Conservation (phyloP, 768 basidiomycete genomes). For the Cystofilobasidium bisporidii region DNA sequence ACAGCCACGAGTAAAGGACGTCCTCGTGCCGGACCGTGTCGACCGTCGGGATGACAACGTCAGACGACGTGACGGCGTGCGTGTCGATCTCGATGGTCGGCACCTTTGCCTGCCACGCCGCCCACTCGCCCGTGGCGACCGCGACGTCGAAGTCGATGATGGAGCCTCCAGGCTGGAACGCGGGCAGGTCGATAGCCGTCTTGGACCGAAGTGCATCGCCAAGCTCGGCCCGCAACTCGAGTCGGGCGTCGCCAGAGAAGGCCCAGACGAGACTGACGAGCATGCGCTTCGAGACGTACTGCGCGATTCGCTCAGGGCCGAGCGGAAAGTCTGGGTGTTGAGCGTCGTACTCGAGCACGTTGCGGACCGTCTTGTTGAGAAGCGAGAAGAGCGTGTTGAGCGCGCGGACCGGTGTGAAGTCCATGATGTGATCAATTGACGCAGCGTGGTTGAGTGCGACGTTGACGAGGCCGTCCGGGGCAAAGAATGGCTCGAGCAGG, state of each 20-base stretch:
- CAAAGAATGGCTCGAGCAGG: constrained; percentile 74
- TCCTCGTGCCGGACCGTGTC: constrained; percentile 98
- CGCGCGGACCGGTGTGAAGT: constrained; percentile 83
- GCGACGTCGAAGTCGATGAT: constrained; percentile 94
- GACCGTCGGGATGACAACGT: constrained; percentile 95
- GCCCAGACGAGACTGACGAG: constrained; percentile 94
- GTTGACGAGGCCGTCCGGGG: constrained; percentile 67
- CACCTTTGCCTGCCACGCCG: constrained; percentile 80
- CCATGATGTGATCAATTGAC: constrained; percentile 96
- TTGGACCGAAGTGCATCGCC: constrained; percentile 75
- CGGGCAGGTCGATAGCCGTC: constrained; percentile 82
- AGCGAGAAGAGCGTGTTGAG: constrained; percentile 94
- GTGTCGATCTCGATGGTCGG: constrained; percentile 95
- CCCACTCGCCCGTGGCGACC: constrained; percentile 74
- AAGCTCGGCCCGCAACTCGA: constrained; percentile 78
- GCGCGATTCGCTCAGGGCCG: constrained; percentile 67
- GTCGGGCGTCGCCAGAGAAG: constrained; percentile 89
- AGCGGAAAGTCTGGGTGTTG: constrained; percentile 95
- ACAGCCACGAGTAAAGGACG: constrained; percentile 95
- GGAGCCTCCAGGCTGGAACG: constrained; percentile 64
- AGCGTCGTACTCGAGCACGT: constrained; percentile 85
- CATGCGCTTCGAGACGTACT: constrained; percentile 80
- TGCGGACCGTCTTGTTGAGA: constrained; percentile 88
- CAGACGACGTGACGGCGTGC: constrained; percentile 87
- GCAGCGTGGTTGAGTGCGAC: constrained; percentile 68